Base-by-base conservation (phyloP, 2,329 filamentous ascomycete species). In the Fusarium proliferatum region DNA sequence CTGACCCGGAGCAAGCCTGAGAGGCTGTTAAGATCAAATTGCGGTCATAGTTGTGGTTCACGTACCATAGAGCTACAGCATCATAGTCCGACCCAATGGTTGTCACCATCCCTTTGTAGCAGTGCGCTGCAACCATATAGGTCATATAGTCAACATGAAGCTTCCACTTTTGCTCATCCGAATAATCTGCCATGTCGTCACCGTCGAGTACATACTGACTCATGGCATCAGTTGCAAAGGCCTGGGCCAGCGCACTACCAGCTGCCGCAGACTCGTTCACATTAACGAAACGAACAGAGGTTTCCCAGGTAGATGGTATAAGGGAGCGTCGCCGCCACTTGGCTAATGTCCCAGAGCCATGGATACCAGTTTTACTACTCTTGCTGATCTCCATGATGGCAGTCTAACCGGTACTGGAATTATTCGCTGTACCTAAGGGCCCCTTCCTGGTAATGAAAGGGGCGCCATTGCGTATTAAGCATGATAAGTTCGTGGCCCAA, bases 121-220 rank as follows among this genome's bases (percentile, higher is more conserved):
- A 91, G 80, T 95, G 93, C 68, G 93, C 91, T 65, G 93, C 93
- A 56, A 91, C 91, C 76, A 94, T 88, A 82, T 94, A 95, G 76
- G 91, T 91, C 85, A 96, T 89, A 76, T 95, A 92, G 79, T 92
- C 88, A 74, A 93, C 87, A 81, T 96, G 94, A 51, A 96, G 86
- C 74, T 90, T 89, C 91, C 92, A 96, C 79, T 91, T 92, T 79
- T 90, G 85, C 81, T 93, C 89, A 78, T 90, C 86, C 53, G 89
- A 87, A 83, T 88, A 89, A 70, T 86, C 81, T 70, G 85, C 86
- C 83, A 90, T 88, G 80, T 94, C 92, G 67, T 92, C 90, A 51
- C 91, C 90, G 78, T 93, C 89, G 77, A 95, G 86, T 77, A 94
- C 90, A 83, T 96, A 96, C 80, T 89, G 87, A 70, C 91, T 90